phyloP scores from a whole-genome alignment of 306 rosid species.

The Cotoneaster glaucophyllus region DNA sequence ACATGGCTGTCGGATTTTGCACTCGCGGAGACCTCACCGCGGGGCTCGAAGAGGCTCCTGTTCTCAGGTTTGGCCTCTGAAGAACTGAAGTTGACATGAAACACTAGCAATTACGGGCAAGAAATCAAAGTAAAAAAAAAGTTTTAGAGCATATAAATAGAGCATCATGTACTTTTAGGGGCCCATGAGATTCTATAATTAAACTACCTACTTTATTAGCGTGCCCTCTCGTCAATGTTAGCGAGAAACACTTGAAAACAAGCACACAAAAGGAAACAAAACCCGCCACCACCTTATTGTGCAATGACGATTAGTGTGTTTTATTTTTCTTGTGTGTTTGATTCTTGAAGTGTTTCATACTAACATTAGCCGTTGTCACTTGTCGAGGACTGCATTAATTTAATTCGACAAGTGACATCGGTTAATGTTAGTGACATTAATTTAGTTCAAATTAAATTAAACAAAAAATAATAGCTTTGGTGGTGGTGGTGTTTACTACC shows the following conservation, averaged over 20 bases:
- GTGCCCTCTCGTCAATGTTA: too few species aligned
- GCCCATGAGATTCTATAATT: not conserved
- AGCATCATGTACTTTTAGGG: not conserved
- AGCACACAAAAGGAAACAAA: too few species aligned
- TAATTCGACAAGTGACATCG: not conserved
- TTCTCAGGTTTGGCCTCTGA: constrained; percentile 40
- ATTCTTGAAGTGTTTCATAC: too few species aligned
- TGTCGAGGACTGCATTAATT: too few species aligned
- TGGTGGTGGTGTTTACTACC: constrained; percentile 21
- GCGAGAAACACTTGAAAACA: too few species aligned
- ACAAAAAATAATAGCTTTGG: not conserved
- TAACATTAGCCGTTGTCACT: too few species aligned
- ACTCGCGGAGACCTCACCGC: constrained; percentile 35
- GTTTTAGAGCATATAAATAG: not conserved
- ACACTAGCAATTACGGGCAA: not conserved
- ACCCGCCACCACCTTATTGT: too few species aligned
- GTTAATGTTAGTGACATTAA: not conserved
- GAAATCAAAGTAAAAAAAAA: not conserved
- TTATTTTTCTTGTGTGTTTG: too few species aligned
- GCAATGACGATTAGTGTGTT: too few species aligned
- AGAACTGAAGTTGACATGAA: constrained; percentile 24
- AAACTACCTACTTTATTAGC: not conserved
- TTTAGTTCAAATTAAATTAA: not conserved
- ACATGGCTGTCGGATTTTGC: constrained; percentile 58
- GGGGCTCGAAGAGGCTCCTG: constrained; percentile 25